Conservation (phyloP, 441 rosid genomes). For the Sinapis alba region DNA sequence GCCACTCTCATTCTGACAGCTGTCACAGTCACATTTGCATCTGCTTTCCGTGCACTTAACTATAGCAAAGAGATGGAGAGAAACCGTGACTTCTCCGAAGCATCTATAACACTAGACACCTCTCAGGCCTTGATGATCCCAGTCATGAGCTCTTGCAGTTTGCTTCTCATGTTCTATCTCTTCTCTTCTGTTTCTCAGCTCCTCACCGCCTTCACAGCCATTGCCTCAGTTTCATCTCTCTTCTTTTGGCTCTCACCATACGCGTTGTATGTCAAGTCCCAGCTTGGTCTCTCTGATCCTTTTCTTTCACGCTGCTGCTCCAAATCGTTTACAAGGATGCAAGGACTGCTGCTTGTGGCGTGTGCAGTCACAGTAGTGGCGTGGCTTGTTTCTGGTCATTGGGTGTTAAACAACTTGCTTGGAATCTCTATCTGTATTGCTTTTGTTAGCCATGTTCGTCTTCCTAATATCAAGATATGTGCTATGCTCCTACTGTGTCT, state of each 20-base stretch:
- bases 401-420: slow-evolving; percentile 89
- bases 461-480: slow-evolving; percentile 91
- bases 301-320: slow-evolving; percentile 87
- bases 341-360: slow-evolving; percentile 60
- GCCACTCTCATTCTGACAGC: slow-evolving; percentile 79
- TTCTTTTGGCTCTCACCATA: slow-evolving; percentile 81
- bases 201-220: slow-evolving; percentile 89
- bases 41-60: slow-evolving; percentile 92
- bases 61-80: slow-evolving; percentile 95
- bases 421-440: slow-evolving; percentile 93
- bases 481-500: slow-evolving; percentile 86
- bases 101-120: slow-evolving; percentile 80
- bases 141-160: slow-evolving; percentile 93
- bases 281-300: slow-evolving; percentile 79
- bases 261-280: slow-evolving; percentile 59
- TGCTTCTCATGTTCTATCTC: slow-evolving; percentile 92
- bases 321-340: slow-evolving; percentile 69
- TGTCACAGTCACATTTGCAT: slow-evolving; percentile 82
- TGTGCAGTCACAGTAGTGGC: slow-evolving; percentile 68
- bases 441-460: slow-evolving; percentile 94
- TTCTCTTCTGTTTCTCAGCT: slow-evolving; percentile 91
- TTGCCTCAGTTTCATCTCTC: slow-evolving; percentile 87
- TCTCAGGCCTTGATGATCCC: slow-evolving; percentile 97
- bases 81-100: slow-evolving; percentile 82
- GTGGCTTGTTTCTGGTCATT: slow-evolving; percentile 94